Base-by-base conservation (phyloP, 495 filamentous ascomycete genomes). In the Hypoxylon subgilvum region DNA sequence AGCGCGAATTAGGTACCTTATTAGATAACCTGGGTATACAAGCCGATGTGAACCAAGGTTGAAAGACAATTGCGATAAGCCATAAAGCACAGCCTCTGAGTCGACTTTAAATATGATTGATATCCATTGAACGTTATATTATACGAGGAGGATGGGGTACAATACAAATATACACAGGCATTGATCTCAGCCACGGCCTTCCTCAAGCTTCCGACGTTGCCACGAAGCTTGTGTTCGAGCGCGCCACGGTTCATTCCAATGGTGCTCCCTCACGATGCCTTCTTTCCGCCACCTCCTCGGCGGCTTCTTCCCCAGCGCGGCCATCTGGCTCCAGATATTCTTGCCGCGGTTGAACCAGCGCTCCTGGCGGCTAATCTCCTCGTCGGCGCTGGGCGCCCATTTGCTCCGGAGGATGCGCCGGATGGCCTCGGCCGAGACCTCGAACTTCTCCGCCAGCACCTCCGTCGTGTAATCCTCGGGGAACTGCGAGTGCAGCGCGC, bases 351-450 rank as follows among this genome's bases (percentile, higher is more conserved):
- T 86, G 57, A 87, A 84, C 94, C 94, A 98, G 48, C 89, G 76
- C 55, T 75, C 63, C 61, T 84, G 79, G 42, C 90, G 81, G 4
- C 84, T 75, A 8, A 69, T 44, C 54, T 80, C 77, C 63, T 91
- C 86, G 7, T 85, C 82, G 6, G 81, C 74, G 8, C 72, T 80
- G 1, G 91, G 88, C 52, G 68, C 75, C 94, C 94, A 97, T 54
- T 88, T 93, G 68, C 84, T 87, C 69, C 83, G 90, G 63, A 98
- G 71, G 23, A 98, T 94, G 16, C 94, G 78, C 7, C 92, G 82
- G 47, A 97, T 90, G 4, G 86, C 88, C 61, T 98, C 94, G 1
- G 89, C 81, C 1, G 91, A 92, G 4, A 96, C 78, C 71, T 90
- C 76, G 74, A 97, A 98, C 50, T 92, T 80, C 0, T 86, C 64